These are phyloP conservation scores for Puccinia coronata DNA, from an alignment of 1,284 basidiomycete genomes.

Conservation along the genomic window DNA sequence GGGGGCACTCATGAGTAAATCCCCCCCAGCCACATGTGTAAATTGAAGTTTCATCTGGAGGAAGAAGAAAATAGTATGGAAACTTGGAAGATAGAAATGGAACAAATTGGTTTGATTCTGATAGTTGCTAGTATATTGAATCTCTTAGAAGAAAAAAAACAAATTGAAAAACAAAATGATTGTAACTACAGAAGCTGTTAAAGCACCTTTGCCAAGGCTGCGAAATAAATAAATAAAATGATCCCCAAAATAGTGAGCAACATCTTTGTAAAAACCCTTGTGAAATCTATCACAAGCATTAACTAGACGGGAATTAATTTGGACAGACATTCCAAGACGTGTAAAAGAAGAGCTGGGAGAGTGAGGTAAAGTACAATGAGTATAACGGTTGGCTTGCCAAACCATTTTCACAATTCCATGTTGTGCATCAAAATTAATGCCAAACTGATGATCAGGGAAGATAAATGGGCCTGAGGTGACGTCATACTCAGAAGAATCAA, in stretches of 20 bases:
- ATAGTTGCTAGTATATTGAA: no score
- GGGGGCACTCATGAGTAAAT: no score
- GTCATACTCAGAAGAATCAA: not conserved
- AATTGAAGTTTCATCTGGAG: no score
- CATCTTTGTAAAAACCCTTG: not conserved
- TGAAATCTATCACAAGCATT: not conserved
- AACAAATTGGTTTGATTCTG: no score
- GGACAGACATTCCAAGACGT: not conserved
- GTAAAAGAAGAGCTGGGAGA: not conserved
- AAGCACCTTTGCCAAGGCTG: not conserved
- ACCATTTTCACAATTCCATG: conserved; percentile 13
- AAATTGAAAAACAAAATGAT: no score
- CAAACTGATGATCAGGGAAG: not conserved
- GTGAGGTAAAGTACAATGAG: conserved; percentile 4
- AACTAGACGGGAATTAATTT: not conserved
- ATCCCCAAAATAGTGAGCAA: no score
- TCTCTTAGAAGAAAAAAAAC: no score
- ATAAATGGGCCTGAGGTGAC: not conserved
- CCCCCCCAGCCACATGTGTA: no score
- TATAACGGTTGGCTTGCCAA: conserved; percentile 1
- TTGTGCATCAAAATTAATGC: not conserved
- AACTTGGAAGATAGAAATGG: no score
- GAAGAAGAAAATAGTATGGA: no score
- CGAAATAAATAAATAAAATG: not conserved
- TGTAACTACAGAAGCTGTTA: no score